Evolutionary conservation across 2,329 filamentous ascomycete species (phyloP), one percentile per base, ranked within the genome.

Genomic region (Rutstroemia sp.): DNA sequence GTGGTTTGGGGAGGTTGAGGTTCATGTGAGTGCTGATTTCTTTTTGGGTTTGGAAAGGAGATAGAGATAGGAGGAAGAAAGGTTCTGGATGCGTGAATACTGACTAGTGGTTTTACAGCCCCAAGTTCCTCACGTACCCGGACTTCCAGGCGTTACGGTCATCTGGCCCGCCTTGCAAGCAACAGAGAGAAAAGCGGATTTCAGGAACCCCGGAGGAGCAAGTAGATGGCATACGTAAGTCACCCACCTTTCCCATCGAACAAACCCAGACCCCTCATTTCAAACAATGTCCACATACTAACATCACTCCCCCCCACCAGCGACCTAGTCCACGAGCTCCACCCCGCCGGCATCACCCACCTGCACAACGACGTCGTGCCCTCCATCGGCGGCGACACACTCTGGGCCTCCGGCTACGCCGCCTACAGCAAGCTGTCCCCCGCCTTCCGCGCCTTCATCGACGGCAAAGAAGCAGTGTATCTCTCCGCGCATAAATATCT

Each of bases 401-500:
- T 89, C 0, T 89, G 86, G 86, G 83, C 86, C 0, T 83, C 78
- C 57, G 84, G 86, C 1, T 89, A 89, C 65, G 74, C 80, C 0
- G 86, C 86, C 0, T 89, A 89, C 63, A 84, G 88, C 69, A 89
- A 89, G 70, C 76, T 89, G 0, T 86, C 82, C 1, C 86, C 85
- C 0, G 79, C 74, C 2, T 89, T 89, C 72, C 83, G 86, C 42
- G 80, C 80, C 67, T 80, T 89, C 52, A 86, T 89, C 58, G 86
- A 89, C 63, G 85, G 86, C 5, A 78, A 76, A 57, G 70, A 77
- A 4, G 86, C 84, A 19, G 78, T 89, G 2, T 88, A 87, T 64
- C 72, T 75, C 7, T 86, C 82, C 5, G 82, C 86, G 0, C 85
- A 89, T 65, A 71, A 77, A 0, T 89, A 89, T 63, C 75, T 89